These are phyloP conservation scores for Curvularia hawaiiensis DNA, from an alignment of 2,329 filamentous ascomycete species.

Conservation along the genomic window DNA sequence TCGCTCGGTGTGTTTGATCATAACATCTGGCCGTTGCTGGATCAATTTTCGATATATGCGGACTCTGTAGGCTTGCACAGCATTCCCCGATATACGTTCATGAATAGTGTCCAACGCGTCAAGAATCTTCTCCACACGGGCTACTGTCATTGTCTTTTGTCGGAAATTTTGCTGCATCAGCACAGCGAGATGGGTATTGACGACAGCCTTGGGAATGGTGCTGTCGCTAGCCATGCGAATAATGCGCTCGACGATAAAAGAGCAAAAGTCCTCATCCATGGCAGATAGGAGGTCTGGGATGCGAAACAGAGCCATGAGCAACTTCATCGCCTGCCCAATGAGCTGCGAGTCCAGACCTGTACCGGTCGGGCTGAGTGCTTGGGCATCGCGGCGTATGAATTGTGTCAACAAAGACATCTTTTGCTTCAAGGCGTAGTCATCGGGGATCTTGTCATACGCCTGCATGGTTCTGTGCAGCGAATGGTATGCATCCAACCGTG, in stretches of 20 bases:
- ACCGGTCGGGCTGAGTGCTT: slow-evolving; percentile 62
- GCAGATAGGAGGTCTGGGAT: slow-evolving; percentile 72
- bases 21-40: slow-evolving; percentile 70
- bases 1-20: slow-evolving; percentile 70
- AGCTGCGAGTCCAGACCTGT: slow-evolving; percentile 68
- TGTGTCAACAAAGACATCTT: slow-evolving; percentile 80
- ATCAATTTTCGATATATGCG: slow-evolving; percentile 80
- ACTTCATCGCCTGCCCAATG: slow-evolving; percentile 75
- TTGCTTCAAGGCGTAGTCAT: slow-evolving; percentile 54
- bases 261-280: slow-evolving; percentile 77
- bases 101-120: slow-evolving; percentile 73
- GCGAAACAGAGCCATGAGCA: slow-evolving; percentile 78
- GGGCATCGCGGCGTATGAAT: slow-evolving; percentile 83
- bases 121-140: slow-evolving; percentile 74
- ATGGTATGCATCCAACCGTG: slow-evolving; percentile 84
- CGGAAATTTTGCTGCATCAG: slow-evolving; percentile 81
- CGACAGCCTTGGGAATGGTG: slow-evolving; percentile 73
- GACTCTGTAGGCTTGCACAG: slow-evolving; percentile 76
- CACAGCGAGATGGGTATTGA: slow-evolving; percentile 79
- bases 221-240: slow-evolving; percentile 74
- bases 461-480: slow-evolving; percentile 77
- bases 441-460: slow-evolving; percentile 79
- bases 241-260: slow-evolving; percentile 80
- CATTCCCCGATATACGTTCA: slow-evolving; percentile 76
- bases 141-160: slow-evolving; percentile 71